Evolutionary conservation across 176 grass and related monocot genomes (phyloP).

Genomic region (Saccharum officinarum): DNA sequence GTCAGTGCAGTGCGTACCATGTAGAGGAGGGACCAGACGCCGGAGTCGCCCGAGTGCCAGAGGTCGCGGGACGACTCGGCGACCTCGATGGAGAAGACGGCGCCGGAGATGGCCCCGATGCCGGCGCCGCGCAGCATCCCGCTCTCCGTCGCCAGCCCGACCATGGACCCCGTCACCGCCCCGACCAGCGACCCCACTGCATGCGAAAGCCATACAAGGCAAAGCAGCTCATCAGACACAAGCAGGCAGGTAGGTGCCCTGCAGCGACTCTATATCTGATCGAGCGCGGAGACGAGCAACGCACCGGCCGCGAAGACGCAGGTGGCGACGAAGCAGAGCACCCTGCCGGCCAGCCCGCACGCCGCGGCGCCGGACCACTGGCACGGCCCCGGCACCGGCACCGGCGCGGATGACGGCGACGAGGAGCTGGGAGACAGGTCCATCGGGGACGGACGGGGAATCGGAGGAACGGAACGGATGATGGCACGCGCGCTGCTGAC

Average conservation of each 20-base stretch:
- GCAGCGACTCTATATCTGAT: too few relatives aligned
- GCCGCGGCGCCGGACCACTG: conserved; percentile 17
- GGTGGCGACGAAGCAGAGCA: conserved; percentile 41
- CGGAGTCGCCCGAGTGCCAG: conserved; percentile 64
- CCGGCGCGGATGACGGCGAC: not conserved
- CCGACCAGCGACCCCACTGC: conserved; percentile 61
- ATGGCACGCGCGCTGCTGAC: not conserved
- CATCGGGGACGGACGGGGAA: not conserved
- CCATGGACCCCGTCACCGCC: conserved; percentile 57
- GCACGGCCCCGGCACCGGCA: not conserved
- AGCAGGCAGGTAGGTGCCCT: too few relatives aligned
- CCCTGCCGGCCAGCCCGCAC: conserved; percentile 24
- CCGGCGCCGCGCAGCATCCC: conserved; percentile 69
- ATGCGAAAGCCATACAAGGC: not conserved
- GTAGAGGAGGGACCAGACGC: conserved; percentile 64
- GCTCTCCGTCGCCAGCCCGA: conserved; percentile 66
- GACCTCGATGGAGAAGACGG: conserved; percentile 89
- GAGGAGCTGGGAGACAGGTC: conserved; percentile 13
- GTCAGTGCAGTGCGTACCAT: conserved; percentile 37
- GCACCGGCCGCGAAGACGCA: conserved; percentile 45
- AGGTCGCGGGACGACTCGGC: conserved; percentile 69
- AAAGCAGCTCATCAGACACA: not conserved
- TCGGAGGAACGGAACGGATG: not conserved
- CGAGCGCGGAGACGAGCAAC: not conserved
- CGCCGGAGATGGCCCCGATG: conserved; percentile 92